These are phyloP conservation scores for Multifurca ochricompacta DNA, from an alignment of 768 basidiomycete species.

Conservation along the genomic window DNA sequence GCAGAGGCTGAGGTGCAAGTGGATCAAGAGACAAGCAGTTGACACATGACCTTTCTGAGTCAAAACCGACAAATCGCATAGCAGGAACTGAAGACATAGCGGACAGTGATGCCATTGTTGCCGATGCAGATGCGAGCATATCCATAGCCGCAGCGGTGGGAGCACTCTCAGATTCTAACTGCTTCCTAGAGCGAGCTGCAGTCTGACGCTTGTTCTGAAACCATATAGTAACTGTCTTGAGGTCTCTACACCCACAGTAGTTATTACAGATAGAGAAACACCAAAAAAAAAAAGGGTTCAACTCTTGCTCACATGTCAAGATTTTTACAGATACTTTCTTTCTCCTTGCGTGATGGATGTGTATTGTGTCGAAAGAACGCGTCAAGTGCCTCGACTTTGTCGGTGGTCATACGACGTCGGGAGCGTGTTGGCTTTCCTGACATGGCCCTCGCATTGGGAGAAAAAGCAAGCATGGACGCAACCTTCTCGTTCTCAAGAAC, in stretches of 20 bases:
- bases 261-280: neutral
- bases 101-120: slow-evolving; percentile 14
- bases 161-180: slow-evolving; percentile 12
- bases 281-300: neutral
- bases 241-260: slow-evolving; percentile 29
- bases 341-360: slow-evolving; percentile 38
- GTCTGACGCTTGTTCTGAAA: slow-evolving; percentile 77
- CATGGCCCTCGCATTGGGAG: neutral
- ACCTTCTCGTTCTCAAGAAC: slow-evolving; percentile 1
- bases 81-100: neutral
- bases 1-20: neutral
- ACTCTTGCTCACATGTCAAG: slow-evolving; percentile 32
- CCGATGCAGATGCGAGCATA: slow-evolving; percentile 16
- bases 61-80: neutral
- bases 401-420: slow-evolving; percentile 34
- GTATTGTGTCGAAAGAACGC: slow-evolving; percentile 30
- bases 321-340: slow-evolving; percentile 33
- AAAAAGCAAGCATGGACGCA: neutral
- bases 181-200: slow-evolving; percentile 28
- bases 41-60: neutral
- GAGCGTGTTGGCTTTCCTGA: slow-evolving; percentile 24
- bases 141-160: slow-evolving; percentile 6
- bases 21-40: neutral
- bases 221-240: slow-evolving; percentile 59
- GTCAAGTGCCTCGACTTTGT: slow-evolving; percentile 32